Base-by-base conservation (phyloP, 768 basidiomycete genomes). In the Erythrobasidium yunnanense region DNA sequence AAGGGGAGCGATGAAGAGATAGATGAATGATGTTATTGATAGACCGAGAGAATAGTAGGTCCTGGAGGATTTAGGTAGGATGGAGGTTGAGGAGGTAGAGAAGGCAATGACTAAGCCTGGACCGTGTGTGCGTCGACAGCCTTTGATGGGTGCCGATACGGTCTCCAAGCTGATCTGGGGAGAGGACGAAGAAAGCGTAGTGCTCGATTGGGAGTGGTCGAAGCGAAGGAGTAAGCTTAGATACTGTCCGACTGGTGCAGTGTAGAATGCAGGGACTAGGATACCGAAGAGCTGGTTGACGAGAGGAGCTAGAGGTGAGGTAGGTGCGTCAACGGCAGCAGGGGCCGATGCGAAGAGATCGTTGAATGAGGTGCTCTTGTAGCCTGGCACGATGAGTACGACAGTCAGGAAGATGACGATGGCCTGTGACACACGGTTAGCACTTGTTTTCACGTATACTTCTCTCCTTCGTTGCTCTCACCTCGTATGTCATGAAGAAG, bases 401-500 rank as follows among this genome's bases (percentile, higher is more conserved):
- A 30, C 27, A 29, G 54, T 11, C 25, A 55, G 13, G 13, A 7
- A 8, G 29, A 55, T 55, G 54, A 30, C 34, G 54, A 55, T 8
- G 15, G 27, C 54, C 11, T 8, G 8, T 8, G 20, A 45, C 42
- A 20, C 22, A 20, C 15, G 42, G 15, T 45, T 15, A 45, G 42
- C 42, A 45, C 42, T 45, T 15, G 22, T 15, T 20, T 45, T 15
- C 22, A 20, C 42, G 22, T 45, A 45, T 45, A 20, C 15, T 20
- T 15, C 22, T 45, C 15, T 15, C 42, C 22, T 45, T 15, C 15
- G 42, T 45, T 45, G 42, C 22, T 45, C 42, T 45, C 42, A 45
- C 50, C 54, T 55, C 54, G 34, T 55, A 55, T 18, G 54, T 32
- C 8, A 55, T 55, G 29, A 55, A 55, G 8, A 25, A 8, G 54